phyloP scores from a whole-genome alignment of 768 basidiomycete species.

The Trametes meyenii region DNA sequence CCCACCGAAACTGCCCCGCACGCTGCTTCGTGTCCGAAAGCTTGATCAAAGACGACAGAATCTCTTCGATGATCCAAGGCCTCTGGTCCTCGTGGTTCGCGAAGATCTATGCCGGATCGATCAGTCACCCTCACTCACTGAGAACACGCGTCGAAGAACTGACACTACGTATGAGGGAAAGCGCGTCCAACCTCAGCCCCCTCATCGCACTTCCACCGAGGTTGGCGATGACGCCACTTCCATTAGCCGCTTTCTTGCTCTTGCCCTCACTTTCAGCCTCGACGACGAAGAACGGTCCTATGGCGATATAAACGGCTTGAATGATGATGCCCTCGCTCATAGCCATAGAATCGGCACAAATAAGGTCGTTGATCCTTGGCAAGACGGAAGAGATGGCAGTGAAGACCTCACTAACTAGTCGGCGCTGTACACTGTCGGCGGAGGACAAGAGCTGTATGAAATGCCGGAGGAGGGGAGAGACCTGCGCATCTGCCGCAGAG shows the following conservation, averaged over 20 bases:
- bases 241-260: constrained; percentile 41
- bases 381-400: constrained; percentile 72
- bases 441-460: constrained; percentile 47
- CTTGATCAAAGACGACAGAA: constrained; percentile 86
- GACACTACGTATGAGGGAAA: constrained; percentile 85
- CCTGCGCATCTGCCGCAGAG: constrained; percentile 43
- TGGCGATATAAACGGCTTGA: constrained; percentile 88
- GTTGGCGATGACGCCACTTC: constrained; percentile 37
- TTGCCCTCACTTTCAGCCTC: constrained; percentile 61
- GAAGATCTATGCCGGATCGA: constrained; percentile 65
- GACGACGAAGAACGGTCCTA: constrained; percentile 93
- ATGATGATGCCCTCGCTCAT: constrained; percentile 95
- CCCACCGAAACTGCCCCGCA: constrained; percentile 86
- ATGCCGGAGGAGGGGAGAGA: constrained; percentile 54
- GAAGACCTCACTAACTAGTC: constrained; percentile 67
- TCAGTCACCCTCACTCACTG: background rate
- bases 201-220: constrained; percentile 83
- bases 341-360: constrained; percentile 69
- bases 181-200: constrained; percentile 76
- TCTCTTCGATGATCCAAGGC: constrained; percentile 98
- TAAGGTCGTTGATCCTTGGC: constrained; percentile 72
- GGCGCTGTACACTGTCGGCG: constrained; percentile 39
- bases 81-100: constrained; percentile 89
- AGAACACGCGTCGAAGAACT: constrained; percentile 32
- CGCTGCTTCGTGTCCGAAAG: constrained; percentile 88